Conservation (phyloP, 371 early-diverging fungal genomes). For the Rhizomucor miehei region DNA sequence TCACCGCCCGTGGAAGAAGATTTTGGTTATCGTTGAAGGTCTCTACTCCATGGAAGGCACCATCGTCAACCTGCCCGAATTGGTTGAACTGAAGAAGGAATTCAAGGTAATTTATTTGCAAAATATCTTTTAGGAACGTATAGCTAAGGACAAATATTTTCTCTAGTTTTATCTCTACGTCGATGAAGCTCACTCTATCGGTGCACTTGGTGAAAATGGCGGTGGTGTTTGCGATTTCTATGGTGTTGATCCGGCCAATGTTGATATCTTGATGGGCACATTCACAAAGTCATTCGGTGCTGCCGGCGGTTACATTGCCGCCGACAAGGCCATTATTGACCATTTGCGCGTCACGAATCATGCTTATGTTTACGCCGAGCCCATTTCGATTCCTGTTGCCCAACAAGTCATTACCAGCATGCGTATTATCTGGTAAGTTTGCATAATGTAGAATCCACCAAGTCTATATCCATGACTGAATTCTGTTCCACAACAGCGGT, state of each 20-base stretch:
- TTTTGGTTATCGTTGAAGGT: slow-evolving; percentile 98
- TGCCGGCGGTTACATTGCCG: slow-evolving; percentile 98
- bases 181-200: slow-evolving; percentile 99
- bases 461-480: background rate
- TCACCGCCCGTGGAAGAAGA: slow-evolving; percentile 92
- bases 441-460: background rate
- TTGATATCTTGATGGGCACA: slow-evolving; percentile 99
- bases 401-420: slow-evolving; percentile 90
- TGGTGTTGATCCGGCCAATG: slow-evolving; percentile 84
- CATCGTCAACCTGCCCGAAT: slow-evolving; percentile 86
- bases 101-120: slow-evolving; percentile 39
- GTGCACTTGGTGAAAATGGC: slow-evolving; percentile 93
- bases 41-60: slow-evolving; percentile 99
- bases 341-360: slow-evolving; percentile 82
- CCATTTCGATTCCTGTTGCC: slow-evolving; percentile 89
- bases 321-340: slow-evolving; percentile 77
- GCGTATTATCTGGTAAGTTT: slow-evolving; percentile 62
- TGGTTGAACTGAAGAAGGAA: slow-evolving; percentile 91
- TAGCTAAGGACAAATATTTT: slow-evolving; percentile 11
- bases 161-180: slow-evolving; percentile 96
- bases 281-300: slow-evolving; percentile 99
- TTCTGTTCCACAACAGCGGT: slow-evolving; percentile 48
- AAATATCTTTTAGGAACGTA: no score
- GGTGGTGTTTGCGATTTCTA: slow-evolving; percentile 98
- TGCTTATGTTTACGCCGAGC: slow-evolving; percentile 90